Base-by-base conservation (phyloP, 2,329 filamentous ascomycete genomes). In the Trichoderma harzianum region DNA sequence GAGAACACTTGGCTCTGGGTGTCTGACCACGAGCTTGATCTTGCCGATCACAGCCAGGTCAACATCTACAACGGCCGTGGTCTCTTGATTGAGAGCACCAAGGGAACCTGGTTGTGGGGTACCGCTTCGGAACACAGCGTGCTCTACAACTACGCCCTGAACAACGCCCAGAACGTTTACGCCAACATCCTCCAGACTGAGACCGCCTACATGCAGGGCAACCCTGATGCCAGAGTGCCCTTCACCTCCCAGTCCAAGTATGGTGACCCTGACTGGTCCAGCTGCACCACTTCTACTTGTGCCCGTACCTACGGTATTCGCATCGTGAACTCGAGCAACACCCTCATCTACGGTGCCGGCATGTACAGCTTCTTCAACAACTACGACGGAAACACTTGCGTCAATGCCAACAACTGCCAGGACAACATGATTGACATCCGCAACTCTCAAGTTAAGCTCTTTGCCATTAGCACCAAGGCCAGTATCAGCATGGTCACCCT, bases 1-100 rank as follows among this genome's bases (percentile, higher is more conserved):
- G 95, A 98, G 85, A 97, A 97, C 83, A 90, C 87, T 61, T 97
- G 93, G 93, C 91, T 93, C 81, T 97, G 94, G 94, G 92, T 94
- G 61, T 90, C 94, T 3, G 94, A 97, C 80, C 94, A 97, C 84
- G 93, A 97, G 79, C 91, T 97, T 28, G 95, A 97, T 80, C 86
- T 90, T 14, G 74, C 82, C 10, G 91, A 92, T 77, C 89, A 93
- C 80, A 89, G 91, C 79, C 92, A 96, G 81, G 92, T 96, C 80
- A 91, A 93, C 83, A 90, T 97, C 78, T 97, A 92, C 88, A 97
- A 93, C 80, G 94, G 94, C 62, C 93, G 94, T 74, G 95, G 94
- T 77, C 88, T 97, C 75, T 86, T 90, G 61, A 89, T 97, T 76
- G 93, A 97, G 83, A 93, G 89, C 64, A 83, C 86, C 63, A 86